phyloP scores from a whole-genome alignment of 371 early-diverging fungal genomes.

The Capillidium heterosporum region DNA sequence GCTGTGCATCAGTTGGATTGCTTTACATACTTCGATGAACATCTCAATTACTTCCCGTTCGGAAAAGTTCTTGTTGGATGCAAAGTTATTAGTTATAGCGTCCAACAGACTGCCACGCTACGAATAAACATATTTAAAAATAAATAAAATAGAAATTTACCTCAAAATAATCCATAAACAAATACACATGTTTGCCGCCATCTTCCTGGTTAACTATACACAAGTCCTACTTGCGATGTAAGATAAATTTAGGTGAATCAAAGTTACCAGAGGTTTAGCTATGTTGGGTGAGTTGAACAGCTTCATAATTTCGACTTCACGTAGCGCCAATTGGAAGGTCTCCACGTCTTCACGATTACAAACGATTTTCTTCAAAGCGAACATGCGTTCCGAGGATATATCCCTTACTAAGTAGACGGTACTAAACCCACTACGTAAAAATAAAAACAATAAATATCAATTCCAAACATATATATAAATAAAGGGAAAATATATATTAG shows the following conservation, averaged over 20 bases:
- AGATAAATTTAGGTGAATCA: not conserved
- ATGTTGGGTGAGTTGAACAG: constrained; percentile 48
- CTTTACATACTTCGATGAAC: constrained; percentile 38
- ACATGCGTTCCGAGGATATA: constrained; percentile 23
- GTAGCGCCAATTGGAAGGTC: constrained; percentile 32
- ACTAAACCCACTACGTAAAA: constrained; percentile 42
- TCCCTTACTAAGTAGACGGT: constrained; percentile 52
- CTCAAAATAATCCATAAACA: constrained; percentile 43
- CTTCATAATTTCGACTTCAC: constrained; percentile 41
- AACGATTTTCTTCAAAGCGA: constrained; percentile 48
- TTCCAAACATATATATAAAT: not conserved
- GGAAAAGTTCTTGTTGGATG: constrained; percentile 25
- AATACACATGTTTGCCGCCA: constrained; percentile 38
- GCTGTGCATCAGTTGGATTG: constrained; percentile 32
- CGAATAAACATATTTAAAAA: not conserved
- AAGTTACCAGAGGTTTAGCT: constrained; percentile 37
- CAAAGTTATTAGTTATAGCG: constrained; percentile 27
- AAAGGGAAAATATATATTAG: not conserved
- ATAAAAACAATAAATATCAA: not conserved
- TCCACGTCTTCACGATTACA: constrained; percentile 35
- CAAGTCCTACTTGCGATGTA: constrained; percentile 24
- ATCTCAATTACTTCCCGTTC: constrained; percentile 35
- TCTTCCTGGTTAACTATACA: constrained; percentile 33
- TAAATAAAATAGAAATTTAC: constrained; percentile 10
- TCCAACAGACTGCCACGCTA: constrained; percentile 44